phyloP scores from a whole-genome alignment of 2,329 filamentous ascomycete species.

The Colletotrichum ledebouriae region DNA sequence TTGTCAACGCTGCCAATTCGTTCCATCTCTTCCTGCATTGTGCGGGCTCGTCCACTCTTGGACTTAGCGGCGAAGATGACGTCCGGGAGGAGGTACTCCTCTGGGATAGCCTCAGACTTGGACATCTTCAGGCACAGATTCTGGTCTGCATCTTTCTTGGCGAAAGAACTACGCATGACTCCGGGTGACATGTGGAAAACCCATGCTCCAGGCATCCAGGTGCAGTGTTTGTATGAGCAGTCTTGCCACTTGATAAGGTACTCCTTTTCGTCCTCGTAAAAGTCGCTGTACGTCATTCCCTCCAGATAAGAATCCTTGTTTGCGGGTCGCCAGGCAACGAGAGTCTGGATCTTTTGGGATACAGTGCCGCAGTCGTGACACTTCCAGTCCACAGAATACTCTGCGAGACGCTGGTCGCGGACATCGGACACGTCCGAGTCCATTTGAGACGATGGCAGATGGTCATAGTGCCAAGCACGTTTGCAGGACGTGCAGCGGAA shows the following conservation, averaged over 20 bases:
- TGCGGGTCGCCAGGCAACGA: conserved; percentile 89
- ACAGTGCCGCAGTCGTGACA: conserved; percentile 82
- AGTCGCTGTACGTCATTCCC: conserved; percentile 65
- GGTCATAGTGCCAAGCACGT: conserved; percentile 85
- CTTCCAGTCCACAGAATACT: conserved; percentile 82
- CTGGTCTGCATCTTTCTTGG: conserved; percentile 74
- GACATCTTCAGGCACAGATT: conserved; percentile 70
- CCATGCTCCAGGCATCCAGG: conserved; percentile 93
- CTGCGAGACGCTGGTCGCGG: conserved; percentile 73
- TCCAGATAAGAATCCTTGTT: conserved; percentile 67
- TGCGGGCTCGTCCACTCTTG: conserved; percentile 52
- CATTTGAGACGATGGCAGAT: conserved; percentile 64
- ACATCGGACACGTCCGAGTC: conserved; percentile 52
- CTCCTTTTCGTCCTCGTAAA: conserved; percentile 82
- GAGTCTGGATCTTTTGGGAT: conserved; percentile 76
- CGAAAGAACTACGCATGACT: conserved; percentile 80
- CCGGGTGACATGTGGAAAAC: conserved; percentile 77
- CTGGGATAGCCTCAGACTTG: conserved; percentile 83
- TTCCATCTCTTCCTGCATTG: conserved; percentile 73
- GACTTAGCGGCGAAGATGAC: conserved; percentile 80
- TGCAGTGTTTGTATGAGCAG: conserved; percentile 83
- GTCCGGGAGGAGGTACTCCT: conserved; percentile 87
- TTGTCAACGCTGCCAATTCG: conserved; percentile 79
- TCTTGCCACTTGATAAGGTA: conserved; percentile 92
- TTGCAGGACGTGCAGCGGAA: conserved; percentile 86